These are phyloP conservation scores for Prunus padus DNA, from an alignment of 306 rosid species.

Conservation along the genomic window DNA sequence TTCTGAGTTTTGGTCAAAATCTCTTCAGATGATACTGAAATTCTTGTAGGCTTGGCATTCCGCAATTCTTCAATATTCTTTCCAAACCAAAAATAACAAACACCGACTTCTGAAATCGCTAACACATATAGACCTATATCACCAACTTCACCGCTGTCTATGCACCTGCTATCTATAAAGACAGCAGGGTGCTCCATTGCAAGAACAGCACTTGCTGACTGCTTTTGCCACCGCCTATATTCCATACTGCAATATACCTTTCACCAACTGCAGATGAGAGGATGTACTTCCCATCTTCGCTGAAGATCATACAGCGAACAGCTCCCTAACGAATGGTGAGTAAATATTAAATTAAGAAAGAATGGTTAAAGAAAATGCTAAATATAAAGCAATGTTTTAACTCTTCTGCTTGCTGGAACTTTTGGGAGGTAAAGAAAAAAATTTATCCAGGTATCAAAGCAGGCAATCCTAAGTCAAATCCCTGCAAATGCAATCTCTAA, in stretches of 20 bases:
- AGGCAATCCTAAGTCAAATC: background rate
- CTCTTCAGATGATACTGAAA: slow-evolving; percentile 58
- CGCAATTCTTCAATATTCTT: slow-evolving; percentile 57
- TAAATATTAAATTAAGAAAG: slow-evolving; percentile 19
- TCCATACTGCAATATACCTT: slow-evolving; percentile 89
- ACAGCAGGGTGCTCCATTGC: slow-evolving; percentile 94
- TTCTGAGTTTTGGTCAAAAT: slow-evolving; percentile 46
- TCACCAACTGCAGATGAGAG: slow-evolving; percentile 88
- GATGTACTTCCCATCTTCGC: slow-evolving; percentile 78
- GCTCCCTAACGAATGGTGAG: slow-evolving; percentile 57
- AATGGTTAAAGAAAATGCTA: background rate
- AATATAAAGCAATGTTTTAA: background rate
- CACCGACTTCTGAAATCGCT: slow-evolving; percentile 87
- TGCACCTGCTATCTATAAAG: slow-evolving; percentile 68
- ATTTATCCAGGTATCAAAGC: background rate
- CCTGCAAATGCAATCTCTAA: background rate
- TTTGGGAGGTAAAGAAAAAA: background rate
- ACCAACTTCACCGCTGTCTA: slow-evolving; percentile 38
- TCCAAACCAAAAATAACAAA: slow-evolving; percentile 87
- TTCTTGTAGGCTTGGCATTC: slow-evolving; percentile 65
- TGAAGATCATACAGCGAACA: slow-evolving; percentile 78
- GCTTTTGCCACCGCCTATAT: slow-evolving; percentile 57
- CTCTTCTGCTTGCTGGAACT: background rate
- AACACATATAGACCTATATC: slow-evolving; percentile 57
- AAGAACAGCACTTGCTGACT: slow-evolving; percentile 79